A percentile compares a stretch with the other conserved stretches of the same genome.
These are phyloP conservation scores for Wakefieldia striispora DNA, from an alignment of 768 basidiomycete genomes.

Conservation along the genomic window DNA sequence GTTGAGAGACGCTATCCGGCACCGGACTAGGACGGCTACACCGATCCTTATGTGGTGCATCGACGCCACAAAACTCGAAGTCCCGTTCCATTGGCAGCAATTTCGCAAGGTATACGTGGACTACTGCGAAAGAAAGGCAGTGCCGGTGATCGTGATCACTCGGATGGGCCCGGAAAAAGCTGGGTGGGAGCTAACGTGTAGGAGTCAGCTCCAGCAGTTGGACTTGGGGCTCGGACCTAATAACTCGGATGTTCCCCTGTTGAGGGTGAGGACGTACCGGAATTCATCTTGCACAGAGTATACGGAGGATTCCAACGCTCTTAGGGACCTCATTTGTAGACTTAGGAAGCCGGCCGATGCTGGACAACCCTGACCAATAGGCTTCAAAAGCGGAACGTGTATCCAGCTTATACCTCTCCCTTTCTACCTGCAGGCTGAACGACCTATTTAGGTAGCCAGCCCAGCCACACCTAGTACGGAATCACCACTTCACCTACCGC, in stretches of 20 bases:
- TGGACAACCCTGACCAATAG: background rate
- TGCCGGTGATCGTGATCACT: conserved; percentile 22
- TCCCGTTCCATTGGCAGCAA: conserved; percentile 14
- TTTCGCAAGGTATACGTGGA: conserved; percentile 25
- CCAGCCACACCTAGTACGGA: too few relatives aligned
- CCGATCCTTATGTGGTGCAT: conserved; percentile 29
- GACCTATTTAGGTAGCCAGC: conserved; percentile 5
- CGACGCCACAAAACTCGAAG: conserved; percentile 18
- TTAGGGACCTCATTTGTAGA: conserved; percentile 2
- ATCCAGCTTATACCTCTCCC: background rate
- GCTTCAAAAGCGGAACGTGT: background rate
- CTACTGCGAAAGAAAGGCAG: conserved; percentile 19
- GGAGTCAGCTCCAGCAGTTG: background rate
- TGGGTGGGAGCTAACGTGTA: conserved; percentile 15
- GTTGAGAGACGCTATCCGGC: conserved; percentile 12
- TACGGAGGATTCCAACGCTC: background rate
- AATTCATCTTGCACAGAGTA: background rate
- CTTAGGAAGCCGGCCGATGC: background rate
- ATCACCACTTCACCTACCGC: too few relatives aligned
- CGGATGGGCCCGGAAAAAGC: conserved; percentile 4
- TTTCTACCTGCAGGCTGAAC: background rate
- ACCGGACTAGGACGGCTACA: conserved; percentile 1
- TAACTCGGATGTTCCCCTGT: background rate
- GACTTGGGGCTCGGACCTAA: too few relatives aligned
- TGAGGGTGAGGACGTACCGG: background rate